phyloP scores from a whole-genome alignment of 1,139 yeast species.

The Yamadazyma sp. region DNA sequence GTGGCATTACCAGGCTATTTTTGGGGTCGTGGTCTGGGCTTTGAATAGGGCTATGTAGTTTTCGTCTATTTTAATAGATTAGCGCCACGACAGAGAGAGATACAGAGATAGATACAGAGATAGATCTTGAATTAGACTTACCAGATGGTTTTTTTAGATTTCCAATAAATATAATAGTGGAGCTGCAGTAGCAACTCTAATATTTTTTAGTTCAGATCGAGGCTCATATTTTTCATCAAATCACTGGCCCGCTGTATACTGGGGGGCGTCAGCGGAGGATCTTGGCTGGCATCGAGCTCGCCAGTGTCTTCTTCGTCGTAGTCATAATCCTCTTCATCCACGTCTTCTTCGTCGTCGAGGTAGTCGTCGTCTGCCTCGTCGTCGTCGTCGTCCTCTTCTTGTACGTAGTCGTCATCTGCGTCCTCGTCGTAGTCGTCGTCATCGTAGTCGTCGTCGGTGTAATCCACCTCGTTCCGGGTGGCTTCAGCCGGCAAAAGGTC shows the following conservation, averaged over 20 bases:
- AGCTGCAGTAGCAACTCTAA: neutral
- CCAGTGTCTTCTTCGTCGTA: neutral
- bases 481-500: slow-evolving; percentile 9
- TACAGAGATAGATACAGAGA: no score
- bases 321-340: slow-evolving; percentile 13
- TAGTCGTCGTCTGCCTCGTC: slow-evolving; percentile 26
- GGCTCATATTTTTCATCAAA: slow-evolving; percentile 4
- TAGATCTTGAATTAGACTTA: no score
- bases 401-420: slow-evolving; percentile 27
- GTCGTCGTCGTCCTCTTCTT: slow-evolving; percentile 26
- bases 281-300: neutral
- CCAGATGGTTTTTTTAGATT: neutral
- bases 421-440: slow-evolving; percentile 31
- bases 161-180: neutral
- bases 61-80: no score
- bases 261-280: slow-evolving; percentile 5
- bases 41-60: no score
- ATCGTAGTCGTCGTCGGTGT: slow-evolving; percentile 28
- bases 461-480: slow-evolving; percentile 21
- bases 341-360: slow-evolving; percentile 21
- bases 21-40: no score
- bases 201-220: neutral
- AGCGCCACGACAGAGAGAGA: no score
- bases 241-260: slow-evolving; percentile 6
- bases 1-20: no score